Evolutionary conservation across 1,284 basidiomycete species (phyloP).

Genomic region (Austroboletus niveus): DNA sequence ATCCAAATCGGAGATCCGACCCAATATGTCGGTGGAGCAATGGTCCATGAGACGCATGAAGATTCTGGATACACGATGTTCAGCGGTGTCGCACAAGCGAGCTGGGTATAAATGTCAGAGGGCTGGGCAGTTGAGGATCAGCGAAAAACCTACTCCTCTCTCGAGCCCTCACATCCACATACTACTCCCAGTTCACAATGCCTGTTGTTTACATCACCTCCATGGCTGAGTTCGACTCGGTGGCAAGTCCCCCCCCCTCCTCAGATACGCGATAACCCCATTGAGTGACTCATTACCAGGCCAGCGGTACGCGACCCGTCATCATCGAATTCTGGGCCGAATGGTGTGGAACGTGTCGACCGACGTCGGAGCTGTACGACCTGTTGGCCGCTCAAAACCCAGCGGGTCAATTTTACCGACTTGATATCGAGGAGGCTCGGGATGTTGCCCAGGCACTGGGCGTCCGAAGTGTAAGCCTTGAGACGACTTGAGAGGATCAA

Average conservation of each 20-base stretch:
- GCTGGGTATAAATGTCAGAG: slow-evolving; percentile 26
- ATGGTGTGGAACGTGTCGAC: slow-evolving; percentile 74
- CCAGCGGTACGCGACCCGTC: slow-evolving; percentile 53
- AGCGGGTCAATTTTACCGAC: slow-evolving; percentile 68
- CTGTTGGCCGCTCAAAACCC: slow-evolving; percentile 51
- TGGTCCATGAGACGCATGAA: slow-evolving; percentile 13
- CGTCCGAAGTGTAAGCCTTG: slow-evolving; percentile 61
- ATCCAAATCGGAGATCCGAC: slow-evolving; percentile 23
- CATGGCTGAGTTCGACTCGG: slow-evolving; percentile 25
- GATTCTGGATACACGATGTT: slow-evolving; percentile 20
- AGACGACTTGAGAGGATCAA: slow-evolving; percentile 7
- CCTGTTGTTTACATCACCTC: slow-evolving; percentile 26
- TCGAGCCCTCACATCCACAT: slow-evolving; percentile 12
- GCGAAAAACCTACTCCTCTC: slow-evolving; percentile 12
- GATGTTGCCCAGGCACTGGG: slow-evolving; percentile 62
- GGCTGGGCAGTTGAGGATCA: slow-evolving; percentile 13
- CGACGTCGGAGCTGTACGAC: slow-evolving; percentile 80
- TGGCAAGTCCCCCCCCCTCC: slow-evolving; percentile 9
- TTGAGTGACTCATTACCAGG: slow-evolving; percentile 40
- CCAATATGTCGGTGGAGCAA: slow-evolving; percentile 21
- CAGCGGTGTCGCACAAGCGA: slow-evolving; percentile 17
- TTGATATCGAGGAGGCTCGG: slow-evolving; percentile 68
- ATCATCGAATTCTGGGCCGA: slow-evolving; percentile 80
- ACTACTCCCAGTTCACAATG: slow-evolving; percentile 19
- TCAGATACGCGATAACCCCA: background rate